Percentiles rank a stretch among this genome's conserved stretches.
Evolutionary conservation across 257 asterid species (phyloP).

Genomic region (Scutellaria barbata): DNA sequence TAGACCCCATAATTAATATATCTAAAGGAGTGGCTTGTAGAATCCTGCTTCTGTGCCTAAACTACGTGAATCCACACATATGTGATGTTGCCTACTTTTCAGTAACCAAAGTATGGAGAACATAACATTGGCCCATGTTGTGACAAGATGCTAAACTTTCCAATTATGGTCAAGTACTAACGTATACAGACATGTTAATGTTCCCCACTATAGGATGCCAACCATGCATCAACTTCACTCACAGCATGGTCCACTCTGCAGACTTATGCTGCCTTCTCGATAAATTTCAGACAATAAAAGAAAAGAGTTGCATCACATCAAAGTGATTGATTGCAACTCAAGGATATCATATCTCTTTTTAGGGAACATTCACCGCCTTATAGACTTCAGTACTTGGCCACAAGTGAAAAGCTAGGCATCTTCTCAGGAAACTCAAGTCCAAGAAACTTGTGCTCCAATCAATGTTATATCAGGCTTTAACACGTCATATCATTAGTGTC

Average conservation of each 20-base stretch:
- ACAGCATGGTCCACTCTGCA: background rate
- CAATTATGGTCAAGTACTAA: background rate
- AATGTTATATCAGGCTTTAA: constrained; percentile 21
- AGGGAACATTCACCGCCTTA: constrained; percentile 34
- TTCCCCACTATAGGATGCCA: constrained; percentile 16
- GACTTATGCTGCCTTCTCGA: constrained; percentile 15
- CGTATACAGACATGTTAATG: background rate
- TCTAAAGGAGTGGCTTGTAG: background rate
- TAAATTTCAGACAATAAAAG: background rate
- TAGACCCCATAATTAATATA: background rate
- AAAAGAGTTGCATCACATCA: background rate
- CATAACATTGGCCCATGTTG: background rate
- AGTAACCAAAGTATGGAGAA: background rate
- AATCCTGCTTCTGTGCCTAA: constrained; percentile 8
- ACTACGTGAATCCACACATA: background rate
- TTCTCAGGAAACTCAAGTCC: constrained; percentile 15
- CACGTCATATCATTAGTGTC: constrained; percentile 19
- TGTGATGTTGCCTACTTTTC: background rate
- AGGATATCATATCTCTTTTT: background rate
- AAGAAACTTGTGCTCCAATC: constrained; percentile 24
- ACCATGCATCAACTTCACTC: constrained; percentile 8
- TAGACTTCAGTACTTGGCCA: constrained; percentile 26
- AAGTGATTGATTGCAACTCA: constrained; percentile 12
- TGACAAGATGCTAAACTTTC: constrained; percentile 21
- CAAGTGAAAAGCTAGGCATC: constrained; percentile 31